These are phyloP conservation scores for Aureobasidium sp. DNA, from an alignment of 2,329 filamentous ascomycete genomes.

Conservation along the genomic window DNA sequence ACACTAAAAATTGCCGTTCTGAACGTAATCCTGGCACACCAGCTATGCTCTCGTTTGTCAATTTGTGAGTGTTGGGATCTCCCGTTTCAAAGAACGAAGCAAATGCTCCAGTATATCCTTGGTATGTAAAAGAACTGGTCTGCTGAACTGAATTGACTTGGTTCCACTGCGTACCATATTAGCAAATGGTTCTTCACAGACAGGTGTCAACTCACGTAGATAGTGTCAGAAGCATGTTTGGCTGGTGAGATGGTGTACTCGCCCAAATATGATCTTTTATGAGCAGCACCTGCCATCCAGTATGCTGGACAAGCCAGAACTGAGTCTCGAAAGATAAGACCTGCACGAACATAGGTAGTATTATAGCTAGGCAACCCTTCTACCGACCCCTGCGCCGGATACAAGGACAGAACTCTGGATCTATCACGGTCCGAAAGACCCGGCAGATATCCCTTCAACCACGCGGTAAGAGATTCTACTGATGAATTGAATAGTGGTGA, in stretches of 20 bases:
- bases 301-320: slow-evolving; percentile 54
- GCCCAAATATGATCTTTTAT: slow-evolving; percentile 44
- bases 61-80: slow-evolving; percentile 51
- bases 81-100: slow-evolving; percentile 55
- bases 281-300: slow-evolving; percentile 46
- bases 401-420: slow-evolving; percentile 35
- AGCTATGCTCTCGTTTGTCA: slow-evolving; percentile 39
- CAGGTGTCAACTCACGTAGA: background rate
- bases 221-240: background rate
- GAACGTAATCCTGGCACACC: slow-evolving; percentile 41
- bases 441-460: slow-evolving; percentile 50
- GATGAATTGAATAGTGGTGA: slow-evolving; percentile 43
- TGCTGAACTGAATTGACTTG: slow-evolving; percentile 46
- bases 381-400: slow-evolving; percentile 42
- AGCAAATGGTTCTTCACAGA: background rate
- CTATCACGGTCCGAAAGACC: slow-evolving; percentile 37
- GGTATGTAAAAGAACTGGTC: slow-evolving; percentile 47
- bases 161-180: slow-evolving; percentile 46
- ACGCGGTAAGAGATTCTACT: slow-evolving; percentile 42
- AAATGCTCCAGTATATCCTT: slow-evolving; percentile 52
- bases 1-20: slow-evolving; percentile 46
- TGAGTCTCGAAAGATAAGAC: slow-evolving; percentile 51
- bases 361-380: slow-evolving; percentile 45
- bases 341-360: slow-evolving; percentile 46
- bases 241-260: slow-evolving; percentile 52